Base-by-base conservation (phyloP, 495 filamentous ascomycete genomes). In the Parmelia sp. region DNA sequence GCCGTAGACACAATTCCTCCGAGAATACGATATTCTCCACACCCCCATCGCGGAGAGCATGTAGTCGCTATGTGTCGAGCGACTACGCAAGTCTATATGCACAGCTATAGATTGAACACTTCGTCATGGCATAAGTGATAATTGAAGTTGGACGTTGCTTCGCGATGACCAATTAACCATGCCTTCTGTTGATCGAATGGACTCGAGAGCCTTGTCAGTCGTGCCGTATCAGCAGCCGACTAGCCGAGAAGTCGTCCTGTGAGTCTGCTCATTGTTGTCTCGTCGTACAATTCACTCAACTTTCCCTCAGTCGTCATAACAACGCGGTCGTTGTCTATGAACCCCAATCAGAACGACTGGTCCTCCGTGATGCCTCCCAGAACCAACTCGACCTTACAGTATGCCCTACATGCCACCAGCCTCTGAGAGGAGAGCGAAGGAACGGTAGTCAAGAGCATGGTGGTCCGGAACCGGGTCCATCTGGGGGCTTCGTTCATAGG, bases 271-370 rank as follows among this genome's bases (percentile, higher is more conserved):
- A 14, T 35, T 31, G 10, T 21, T 10, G 51, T 25, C 19, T 31
- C 14, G 27, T 57, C 42, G 39, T 21, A 45, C 4, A 29, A 14
- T 12, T 37, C 23, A 36, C 42, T 66, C 31, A 72, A 17, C 31
- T 33, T n/a, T 47, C 21, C 10, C 61, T 23, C 44, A 97, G 93
- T 36, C 94, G 94, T 67, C 91, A 96, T 73, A 87, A 92, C 70
- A 88, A 94, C 73, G 88, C 92, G 6, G 86, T 98, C 60, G 95
- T 98, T 27, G 84, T 97, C 57, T 91, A 89, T 70, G 92, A 98
- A 75, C 88, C 86, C 47, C 81, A 87, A 53, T 95, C 91, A 10
- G 87, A 87, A 62, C 90, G 92, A 66, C 83, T 98, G 65, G 90
- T 88, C 67, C 86, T 96, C 61, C 84, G 87, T 60, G 86, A 88